phyloP scores from a whole-genome alignment of 2,329 filamentous ascomycete species.

The Aaosphaeria arxii region DNA sequence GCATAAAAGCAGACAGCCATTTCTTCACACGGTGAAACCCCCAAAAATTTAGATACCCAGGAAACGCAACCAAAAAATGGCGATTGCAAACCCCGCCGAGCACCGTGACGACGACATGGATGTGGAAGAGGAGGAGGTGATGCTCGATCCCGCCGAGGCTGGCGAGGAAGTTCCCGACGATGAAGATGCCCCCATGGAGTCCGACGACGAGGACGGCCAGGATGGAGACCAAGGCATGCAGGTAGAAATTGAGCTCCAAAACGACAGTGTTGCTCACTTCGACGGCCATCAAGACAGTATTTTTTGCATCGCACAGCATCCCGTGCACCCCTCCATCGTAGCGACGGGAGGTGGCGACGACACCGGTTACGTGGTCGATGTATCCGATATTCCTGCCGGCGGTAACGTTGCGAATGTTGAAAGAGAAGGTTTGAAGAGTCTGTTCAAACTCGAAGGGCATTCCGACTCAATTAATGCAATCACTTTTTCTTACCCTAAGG shows the following conservation, averaged over 20 bases:
- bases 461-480: constrained; percentile 87
- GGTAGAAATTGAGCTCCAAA: constrained; percentile 75
- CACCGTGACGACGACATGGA: constrained; percentile 20
- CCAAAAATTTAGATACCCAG: no score
- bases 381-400: constrained; percentile 57
- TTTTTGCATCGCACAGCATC: constrained; percentile 93
- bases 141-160: constrained; percentile 74
- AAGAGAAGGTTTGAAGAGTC: constrained; percentile 57
- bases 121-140: constrained; percentile 62
- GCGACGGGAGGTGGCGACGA: constrained; percentile 87
- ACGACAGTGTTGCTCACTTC: constrained; percentile 92
- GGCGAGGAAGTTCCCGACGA: constrained; percentile 70
- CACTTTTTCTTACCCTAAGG: constrained; percentile 76
- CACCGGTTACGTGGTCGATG: constrained; percentile 82
- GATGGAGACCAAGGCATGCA: constrained; percentile 48
- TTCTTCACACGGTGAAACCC: no score
- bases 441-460: constrained; percentile 84
- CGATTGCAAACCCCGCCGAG: no score
- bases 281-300: constrained; percentile 87
- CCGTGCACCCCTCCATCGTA: constrained; percentile 70
- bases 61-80: no score
- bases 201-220: constrained; percentile 56
- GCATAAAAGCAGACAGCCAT: no score
- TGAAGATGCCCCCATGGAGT: constrained; percentile 77
- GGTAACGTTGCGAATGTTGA: constrained; percentile 42